Evolutionary conservation across 2,329 filamentous ascomycete genomes (phyloP).

Genomic region (Aspergillus sp.): DNA sequence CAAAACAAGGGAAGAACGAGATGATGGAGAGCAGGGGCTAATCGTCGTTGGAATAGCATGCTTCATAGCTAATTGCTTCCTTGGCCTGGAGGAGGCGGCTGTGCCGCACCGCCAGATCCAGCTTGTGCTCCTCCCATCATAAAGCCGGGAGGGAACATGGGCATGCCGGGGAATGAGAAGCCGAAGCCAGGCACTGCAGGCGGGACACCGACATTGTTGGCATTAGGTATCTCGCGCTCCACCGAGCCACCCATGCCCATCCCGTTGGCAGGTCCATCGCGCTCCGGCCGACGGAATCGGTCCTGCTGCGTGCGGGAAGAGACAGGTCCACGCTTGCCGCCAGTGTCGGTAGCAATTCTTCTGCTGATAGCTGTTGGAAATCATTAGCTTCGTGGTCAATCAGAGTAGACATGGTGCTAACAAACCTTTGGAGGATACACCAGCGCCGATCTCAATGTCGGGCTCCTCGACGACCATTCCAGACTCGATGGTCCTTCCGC

Average conservation of each 20-base stretch:
- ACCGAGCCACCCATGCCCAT: slow-evolving; percentile 26
- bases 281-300: slow-evolving; percentile 37
- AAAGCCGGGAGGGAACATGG: slow-evolving; percentile 52
- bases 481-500: slow-evolving; percentile 74
- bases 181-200: slow-evolving; percentile 59
- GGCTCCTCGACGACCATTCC: slow-evolving; percentile 94
- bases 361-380: slow-evolving; percentile 49
- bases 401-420: background rate
- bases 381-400: background rate
- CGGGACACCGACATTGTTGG: slow-evolving; percentile 53
- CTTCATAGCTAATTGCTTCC: slow-evolving; percentile 24
- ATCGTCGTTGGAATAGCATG: slow-evolving; percentile 2
- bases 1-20: slow-evolving; percentile 22
- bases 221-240: slow-evolving; percentile 40
- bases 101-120: slow-evolving; percentile 32
- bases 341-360: slow-evolving; percentile 54
- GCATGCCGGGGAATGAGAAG: slow-evolving; percentile 54
- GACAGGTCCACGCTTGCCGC: slow-evolving; percentile 52
- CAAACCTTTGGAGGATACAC: slow-evolving; percentile 86
- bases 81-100: slow-evolving; percentile 44
- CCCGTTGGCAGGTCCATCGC: slow-evolving; percentile 34
- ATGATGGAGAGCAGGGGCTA: slow-evolving; percentile 1
- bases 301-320: slow-evolving; percentile 45
- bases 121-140: slow-evolving; percentile 45
- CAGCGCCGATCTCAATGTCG: slow-evolving; percentile 96